Conservation (phyloP, 192 early-diverging fungal genomes). For the Umbelopsis vinacea region DNA sequence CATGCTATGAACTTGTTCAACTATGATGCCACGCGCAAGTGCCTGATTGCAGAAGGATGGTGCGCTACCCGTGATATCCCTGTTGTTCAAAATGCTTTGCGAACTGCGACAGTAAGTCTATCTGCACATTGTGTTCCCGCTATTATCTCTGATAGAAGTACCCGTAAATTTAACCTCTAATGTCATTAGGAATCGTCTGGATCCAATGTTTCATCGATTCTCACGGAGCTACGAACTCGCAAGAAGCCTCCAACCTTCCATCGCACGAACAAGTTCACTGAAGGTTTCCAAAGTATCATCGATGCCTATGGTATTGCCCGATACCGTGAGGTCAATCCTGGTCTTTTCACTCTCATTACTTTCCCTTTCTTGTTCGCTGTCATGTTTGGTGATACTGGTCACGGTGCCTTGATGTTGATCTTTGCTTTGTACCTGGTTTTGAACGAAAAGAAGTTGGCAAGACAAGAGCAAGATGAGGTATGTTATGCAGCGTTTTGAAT, state of each 20-base stretch:
- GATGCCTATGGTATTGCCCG: conserved; percentile 97
- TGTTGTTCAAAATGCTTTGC: conserved; percentile 81
- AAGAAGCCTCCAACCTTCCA: conserved; percentile 95
- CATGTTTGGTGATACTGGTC: conserved; percentile 99
- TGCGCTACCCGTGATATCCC: conserved; percentile 87
- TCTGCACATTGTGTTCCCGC: background rate
- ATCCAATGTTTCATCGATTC: conserved; percentile 84
- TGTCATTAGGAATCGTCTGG: conserved; percentile 73
- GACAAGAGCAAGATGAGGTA: conserved; percentile 80
- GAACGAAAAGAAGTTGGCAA: conserved; percentile 81
- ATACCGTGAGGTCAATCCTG: conserved; percentile 98
- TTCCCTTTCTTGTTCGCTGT: conserved; percentile 99
- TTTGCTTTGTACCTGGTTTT: conserved; percentile 73
- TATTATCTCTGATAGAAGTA: conserved; percentile 3
- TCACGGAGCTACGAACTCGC: conserved; percentile 84
- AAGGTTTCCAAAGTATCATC: conserved; percentile 96
- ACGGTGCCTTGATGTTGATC: conserved; percentile 88
- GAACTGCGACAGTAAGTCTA: conserved; percentile 71
- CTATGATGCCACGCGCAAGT: conserved; percentile 91
- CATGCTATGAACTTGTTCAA: conserved; percentile 96
- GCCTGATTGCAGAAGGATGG: conserved; percentile 98
- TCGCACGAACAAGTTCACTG: conserved; percentile 95
- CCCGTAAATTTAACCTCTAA: background rate
- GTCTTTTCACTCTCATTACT: conserved; percentile 93
- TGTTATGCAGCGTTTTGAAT: background rate